Evolutionary conservation across 371 early-diverging fungal species (phyloP), one percentile per base, ranked within the genome.

Genomic region (Apophysomyces sp.): DNA sequence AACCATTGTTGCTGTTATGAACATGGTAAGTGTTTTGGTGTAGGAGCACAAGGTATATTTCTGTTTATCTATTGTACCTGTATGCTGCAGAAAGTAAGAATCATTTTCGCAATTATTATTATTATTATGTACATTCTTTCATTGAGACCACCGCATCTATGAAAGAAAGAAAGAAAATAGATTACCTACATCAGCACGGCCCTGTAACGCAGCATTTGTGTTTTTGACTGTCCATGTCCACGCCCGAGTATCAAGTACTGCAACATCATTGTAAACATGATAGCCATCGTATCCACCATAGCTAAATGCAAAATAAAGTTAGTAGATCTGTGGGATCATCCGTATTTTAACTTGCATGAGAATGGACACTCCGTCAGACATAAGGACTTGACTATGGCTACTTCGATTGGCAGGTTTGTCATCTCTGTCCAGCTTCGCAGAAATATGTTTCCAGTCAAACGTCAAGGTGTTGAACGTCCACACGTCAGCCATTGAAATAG

Each of bases 251-350:
- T 78, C 71, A 1, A 78, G 55, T 4, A 78, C 75, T 5, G 78
- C 75, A 3, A 78, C 78, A 56, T 78, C 78, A 40, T 78, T 78
- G 28, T 62, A 78, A 5, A 78, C 78, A 73, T 78, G 71, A 28
- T 78, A 78, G 3, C 78, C 78, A 58, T 78, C 78, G 32, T 78
- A 78, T 11, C 78, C 78, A 7, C 78, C 78, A 57, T 78, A 77
- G n/a, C 77, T 77, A 68, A 1, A 61, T 4, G 44, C 3, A 36
- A 51, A 34, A 24, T 7, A 9, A 26, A 16, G n/a, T 15, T 41
- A 44, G 21, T 9, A 6, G 49, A 44, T 37, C 69, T n/a, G n/a
- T n/a, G n/a, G n/a, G n/a, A n/a, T n/a, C n/a, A n/a, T n/a, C n/a
- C n/a, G n/a, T n/a, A n/a, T n/a, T n/a, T n/a, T n/a, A n/a, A n/a